Evolutionary conservation across 2,329 filamentous ascomycete genomes (phyloP).

Genomic region (Fusarium xylarioides): DNA sequence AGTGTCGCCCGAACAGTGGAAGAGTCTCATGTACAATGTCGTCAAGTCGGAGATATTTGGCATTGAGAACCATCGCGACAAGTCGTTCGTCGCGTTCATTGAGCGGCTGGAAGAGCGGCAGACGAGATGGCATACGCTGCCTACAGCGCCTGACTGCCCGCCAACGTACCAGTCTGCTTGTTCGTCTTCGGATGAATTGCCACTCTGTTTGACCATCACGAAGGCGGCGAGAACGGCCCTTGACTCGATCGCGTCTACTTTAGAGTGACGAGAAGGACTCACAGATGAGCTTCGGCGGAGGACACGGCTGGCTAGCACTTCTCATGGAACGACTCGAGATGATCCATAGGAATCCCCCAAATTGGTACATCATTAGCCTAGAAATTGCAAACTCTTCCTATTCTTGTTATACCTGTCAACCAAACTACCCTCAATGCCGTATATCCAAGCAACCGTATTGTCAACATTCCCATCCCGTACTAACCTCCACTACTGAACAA

Average conservation of each 20-base stretch:
- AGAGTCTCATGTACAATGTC: not conserved
- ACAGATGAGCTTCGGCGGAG: too few relatives aligned
- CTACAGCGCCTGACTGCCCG: not conserved
- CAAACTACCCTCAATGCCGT: not conserved
- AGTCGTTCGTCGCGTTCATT: not conserved
- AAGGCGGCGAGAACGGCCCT: not conserved
- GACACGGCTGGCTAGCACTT: not conserved
- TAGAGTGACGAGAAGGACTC: not conserved
- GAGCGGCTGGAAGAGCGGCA: constrained; percentile 2
- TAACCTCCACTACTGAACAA: not conserved
- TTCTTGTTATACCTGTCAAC: not conserved
- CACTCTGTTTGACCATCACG: not conserved
- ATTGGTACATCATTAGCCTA: not conserved
- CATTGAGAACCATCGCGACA: not conserved
- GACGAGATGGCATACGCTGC: not conserved
- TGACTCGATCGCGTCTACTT: not conserved
- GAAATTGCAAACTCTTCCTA: not conserved
- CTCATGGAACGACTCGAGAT: not conserved
- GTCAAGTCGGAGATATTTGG: constrained; percentile 1
- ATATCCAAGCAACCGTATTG: not conserved
- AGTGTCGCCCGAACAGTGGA: constrained; percentile 1
- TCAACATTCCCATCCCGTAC: not conserved
- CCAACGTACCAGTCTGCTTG: not conserved
- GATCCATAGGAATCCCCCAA: not conserved
- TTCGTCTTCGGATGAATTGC: not conserved